A percentile compares a stretch with the other conserved stretches of the same genome.
These are phyloP conservation scores for Vaccinium vitisidaea DNA, from an alignment of 148 eudicot genomes.

Conservation along the genomic window DNA sequence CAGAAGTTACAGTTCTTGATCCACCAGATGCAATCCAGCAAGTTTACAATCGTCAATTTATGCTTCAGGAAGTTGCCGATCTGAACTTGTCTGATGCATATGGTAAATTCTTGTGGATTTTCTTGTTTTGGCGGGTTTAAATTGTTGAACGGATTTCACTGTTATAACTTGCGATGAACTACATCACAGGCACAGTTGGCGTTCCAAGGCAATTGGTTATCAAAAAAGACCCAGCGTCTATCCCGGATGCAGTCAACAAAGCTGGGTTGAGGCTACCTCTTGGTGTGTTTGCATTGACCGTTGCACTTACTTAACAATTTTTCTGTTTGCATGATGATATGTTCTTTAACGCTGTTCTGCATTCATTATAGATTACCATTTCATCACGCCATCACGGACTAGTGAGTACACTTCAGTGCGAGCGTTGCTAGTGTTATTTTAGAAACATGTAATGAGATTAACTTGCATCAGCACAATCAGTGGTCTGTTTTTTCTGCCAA, in stretches of 20 bases:
- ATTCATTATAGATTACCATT: background rate
- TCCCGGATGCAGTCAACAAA: constrained; percentile 61
- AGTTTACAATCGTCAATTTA: constrained; percentile 82
- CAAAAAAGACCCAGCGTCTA: constrained; percentile 74
- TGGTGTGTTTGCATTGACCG: constrained; percentile 43
- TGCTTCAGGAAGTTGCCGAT: constrained; percentile 93
- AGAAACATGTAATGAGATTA: background rate
- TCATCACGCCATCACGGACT: background rate
- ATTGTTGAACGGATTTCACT: background rate
- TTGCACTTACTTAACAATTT: background rate
- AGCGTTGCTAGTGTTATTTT: background rate
- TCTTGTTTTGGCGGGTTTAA: background rate
- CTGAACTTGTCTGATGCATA: constrained; percentile 62
- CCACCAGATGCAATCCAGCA: constrained; percentile 96
- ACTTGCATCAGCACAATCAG: background rate
- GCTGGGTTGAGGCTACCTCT: constrained; percentile 83
- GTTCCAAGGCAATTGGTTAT: constrained; percentile 86
- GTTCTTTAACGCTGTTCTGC: background rate
- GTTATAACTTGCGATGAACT: background rate
- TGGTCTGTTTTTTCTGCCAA: background rate
- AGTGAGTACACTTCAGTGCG: background rate
- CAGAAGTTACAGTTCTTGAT: constrained; percentile 86
- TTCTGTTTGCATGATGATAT: background rate
- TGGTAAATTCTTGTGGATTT: constrained; percentile 43
- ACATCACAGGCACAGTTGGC: constrained; percentile 63